Percentiles rank a stretch among this genome's conserved stretches.
Conservation (phyloP, 495 filamentous ascomycete species). For the Hyaloscypha bicolor region DNA sequence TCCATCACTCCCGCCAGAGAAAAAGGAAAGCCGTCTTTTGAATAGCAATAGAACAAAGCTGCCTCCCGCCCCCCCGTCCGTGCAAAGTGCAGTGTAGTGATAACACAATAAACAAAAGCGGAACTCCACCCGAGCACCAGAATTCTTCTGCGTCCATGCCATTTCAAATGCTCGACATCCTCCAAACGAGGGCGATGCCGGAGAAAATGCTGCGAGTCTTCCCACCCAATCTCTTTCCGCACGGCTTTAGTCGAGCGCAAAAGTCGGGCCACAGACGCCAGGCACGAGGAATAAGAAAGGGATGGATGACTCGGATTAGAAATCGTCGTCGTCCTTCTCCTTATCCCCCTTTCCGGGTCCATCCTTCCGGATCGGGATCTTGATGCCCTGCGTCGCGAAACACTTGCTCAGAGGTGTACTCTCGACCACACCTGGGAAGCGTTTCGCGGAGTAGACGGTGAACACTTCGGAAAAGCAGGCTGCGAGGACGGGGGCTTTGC, state of each 20-base stretch:
- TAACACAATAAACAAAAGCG: too few species aligned
- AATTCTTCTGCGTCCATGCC: too few species aligned
- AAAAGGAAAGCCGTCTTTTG: neutral
- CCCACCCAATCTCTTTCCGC: too few species aligned
- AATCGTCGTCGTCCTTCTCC: constrained; percentile 30
- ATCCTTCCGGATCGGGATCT: constrained; percentile 92
- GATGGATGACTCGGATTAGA: neutral
- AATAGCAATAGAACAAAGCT: too few species aligned
- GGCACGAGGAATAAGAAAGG: neutral
- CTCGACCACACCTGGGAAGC: constrained; percentile 96
- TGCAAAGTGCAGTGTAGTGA: too few species aligned
- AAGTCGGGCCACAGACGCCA: too few species aligned
- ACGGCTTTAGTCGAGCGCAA: too few species aligned
- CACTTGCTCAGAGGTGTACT: constrained; percentile 90
- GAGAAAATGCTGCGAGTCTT: too few species aligned
- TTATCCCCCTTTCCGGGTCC: constrained; percentile 39
- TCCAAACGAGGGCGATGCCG: too few species aligned
- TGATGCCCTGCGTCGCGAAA: constrained; percentile 95
- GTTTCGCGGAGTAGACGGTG: constrained; percentile 95
- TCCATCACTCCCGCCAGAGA: neutral
- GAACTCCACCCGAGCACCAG: too few species aligned
- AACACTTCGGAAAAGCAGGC: constrained; percentile 87
- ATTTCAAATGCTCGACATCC: too few species aligned
- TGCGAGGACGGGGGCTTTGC: constrained; percentile 81
- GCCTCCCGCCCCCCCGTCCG: too few species aligned